Conservation (phyloP, 495 filamentous ascomycete species). For the Podospora pseudocomata region DNA sequence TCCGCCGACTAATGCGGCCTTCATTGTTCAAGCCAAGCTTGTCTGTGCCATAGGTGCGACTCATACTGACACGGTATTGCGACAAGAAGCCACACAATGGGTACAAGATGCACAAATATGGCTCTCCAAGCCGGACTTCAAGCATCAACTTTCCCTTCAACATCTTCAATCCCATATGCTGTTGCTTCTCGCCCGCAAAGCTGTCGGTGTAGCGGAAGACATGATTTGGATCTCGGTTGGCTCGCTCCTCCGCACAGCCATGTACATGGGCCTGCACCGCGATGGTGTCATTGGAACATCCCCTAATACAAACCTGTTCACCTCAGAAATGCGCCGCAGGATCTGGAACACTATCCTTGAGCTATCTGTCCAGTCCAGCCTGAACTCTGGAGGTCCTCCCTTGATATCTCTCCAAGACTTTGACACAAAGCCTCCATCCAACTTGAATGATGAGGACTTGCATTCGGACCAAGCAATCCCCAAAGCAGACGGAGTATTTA, state of each 20-base stretch:
- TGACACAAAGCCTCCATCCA: constrained; percentile 49
- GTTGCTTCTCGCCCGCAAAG: constrained; percentile 22
- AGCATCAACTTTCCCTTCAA: constrained; percentile 18
- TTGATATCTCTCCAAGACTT: constrained; percentile 41
- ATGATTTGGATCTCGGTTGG: constrained; percentile 20
- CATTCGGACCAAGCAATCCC: not conserved
- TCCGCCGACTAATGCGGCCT: constrained; percentile 19
- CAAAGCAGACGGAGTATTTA: constrained; percentile 38
- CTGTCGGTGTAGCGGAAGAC: constrained; percentile 21
- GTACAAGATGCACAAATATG: constrained; percentile 29
- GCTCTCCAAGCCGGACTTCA: constrained; percentile 24
- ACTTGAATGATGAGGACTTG: constrained; percentile 46
- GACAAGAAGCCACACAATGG: constrained; percentile 20
- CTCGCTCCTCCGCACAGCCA: constrained; percentile 22
- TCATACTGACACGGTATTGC: constrained; percentile 20
- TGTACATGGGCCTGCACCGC: constrained; percentile 30
- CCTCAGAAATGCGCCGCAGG: constrained; percentile 57
- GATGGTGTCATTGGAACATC: constrained; percentile 20
- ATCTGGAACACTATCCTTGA: constrained; percentile 63
- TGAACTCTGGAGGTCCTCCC: constrained; percentile 54
- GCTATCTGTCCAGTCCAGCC: constrained; percentile 48
- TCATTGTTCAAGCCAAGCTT: constrained; percentile 25
- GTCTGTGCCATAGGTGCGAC: constrained; percentile 27
- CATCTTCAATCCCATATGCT: constrained; percentile 22
- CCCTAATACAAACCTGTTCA: constrained; percentile 32